Evolutionary conservation across 192 early-diverging fungal genomes (phyloP).

Genomic region (Podila verticillata): DNA sequence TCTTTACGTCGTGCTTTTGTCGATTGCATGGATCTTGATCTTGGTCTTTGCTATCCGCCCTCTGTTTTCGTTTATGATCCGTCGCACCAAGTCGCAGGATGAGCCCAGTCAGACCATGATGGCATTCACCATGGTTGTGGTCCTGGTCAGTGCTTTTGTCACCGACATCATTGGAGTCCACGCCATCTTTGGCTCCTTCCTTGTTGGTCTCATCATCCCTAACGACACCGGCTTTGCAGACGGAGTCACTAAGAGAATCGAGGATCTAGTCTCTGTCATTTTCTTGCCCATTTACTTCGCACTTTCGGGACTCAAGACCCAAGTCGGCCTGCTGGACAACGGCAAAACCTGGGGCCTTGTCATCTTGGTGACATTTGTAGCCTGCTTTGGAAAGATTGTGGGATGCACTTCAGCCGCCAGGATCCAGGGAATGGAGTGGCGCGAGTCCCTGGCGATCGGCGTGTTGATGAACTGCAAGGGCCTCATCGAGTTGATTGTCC

Average conservation of each 20-base stretch:
- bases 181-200: slow-evolving; percentile 93
- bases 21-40: slow-evolving; percentile 75
- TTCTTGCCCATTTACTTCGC: slow-evolving; percentile 96
- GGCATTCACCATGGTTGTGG: slow-evolving; percentile 77
- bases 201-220: slow-evolving; percentile 88
- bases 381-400: slow-evolving; percentile 88
- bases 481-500: slow-evolving; percentile 94
- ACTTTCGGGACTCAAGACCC: slow-evolving; percentile 90
- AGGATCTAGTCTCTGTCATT: slow-evolving; percentile 87
- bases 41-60: slow-evolving; percentile 76
- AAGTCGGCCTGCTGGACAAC: slow-evolving; percentile 78
- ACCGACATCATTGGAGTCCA: slow-evolving; percentile 91
- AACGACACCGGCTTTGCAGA: slow-evolving; percentile 90
- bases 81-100: slow-evolving; percentile 59
- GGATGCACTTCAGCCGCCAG: slow-evolving; percentile 79
- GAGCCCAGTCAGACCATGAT: slow-evolving; percentile 69
- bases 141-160: slow-evolving; percentile 79
- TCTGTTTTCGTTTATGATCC: slow-evolving; percentile 60
- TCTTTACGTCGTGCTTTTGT: slow-evolving; percentile 84
- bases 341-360: slow-evolving; percentile 80
- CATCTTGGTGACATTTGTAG: slow-evolving; percentile 78
- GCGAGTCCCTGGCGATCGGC: slow-evolving; percentile 88
- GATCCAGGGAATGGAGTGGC: slow-evolving; percentile 75
- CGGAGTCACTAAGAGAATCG: slow-evolving; percentile 90
- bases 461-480: slow-evolving; percentile 97